Evolutionary conservation across 2,329 filamentous ascomycete genomes (phyloP).

Genomic region (Aspergillus cejpii): DNA sequence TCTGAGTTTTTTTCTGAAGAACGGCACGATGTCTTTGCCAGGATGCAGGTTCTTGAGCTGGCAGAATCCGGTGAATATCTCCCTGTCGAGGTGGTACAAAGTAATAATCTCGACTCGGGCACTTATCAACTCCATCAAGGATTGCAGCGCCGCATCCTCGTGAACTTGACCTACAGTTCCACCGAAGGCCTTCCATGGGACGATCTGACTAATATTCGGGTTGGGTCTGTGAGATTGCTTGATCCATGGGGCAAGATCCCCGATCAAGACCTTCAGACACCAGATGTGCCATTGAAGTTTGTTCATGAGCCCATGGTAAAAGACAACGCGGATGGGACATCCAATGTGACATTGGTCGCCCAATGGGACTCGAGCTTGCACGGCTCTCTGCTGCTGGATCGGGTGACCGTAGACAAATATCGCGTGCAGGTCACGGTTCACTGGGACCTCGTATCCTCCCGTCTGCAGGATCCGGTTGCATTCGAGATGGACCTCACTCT

Average conservation of each 20-base stretch:
- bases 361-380: slow-evolving; percentile 97
- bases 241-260: slow-evolving; percentile 80
- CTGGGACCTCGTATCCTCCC: slow-evolving; percentile 79
- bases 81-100: slow-evolving; percentile 87
- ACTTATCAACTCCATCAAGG: slow-evolving; percentile 95
- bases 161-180: slow-evolving; percentile 86
- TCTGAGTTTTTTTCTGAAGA: slow-evolving; percentile 91
- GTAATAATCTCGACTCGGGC: slow-evolving; percentile 73
- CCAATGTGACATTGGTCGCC: slow-evolving; percentile 74
- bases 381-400: slow-evolving; percentile 84
- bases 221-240: slow-evolving; percentile 74
- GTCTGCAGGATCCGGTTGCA: slow-evolving; percentile 78
- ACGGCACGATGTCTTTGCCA: slow-evolving; percentile 83
- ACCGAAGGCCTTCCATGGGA: slow-evolving; percentile 85
- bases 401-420: slow-evolving; percentile 86
- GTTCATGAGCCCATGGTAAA: slow-evolving; percentile 71
- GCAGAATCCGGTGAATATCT: slow-evolving; percentile 85
- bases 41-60: slow-evolving; percentile 83
- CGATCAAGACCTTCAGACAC: slow-evolving; percentile 64
- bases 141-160: slow-evolving; percentile 75
- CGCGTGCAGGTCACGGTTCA: slow-evolving; percentile 78
- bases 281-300: slow-evolving; percentile 70
- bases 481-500: slow-evolving; percentile 75
- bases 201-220: slow-evolving; percentile 66
- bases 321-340: slow-evolving; percentile 83